phyloP scores from a whole-genome alignment of 176 grass and related monocot species.

The Phyllostachys edulis region DNA sequence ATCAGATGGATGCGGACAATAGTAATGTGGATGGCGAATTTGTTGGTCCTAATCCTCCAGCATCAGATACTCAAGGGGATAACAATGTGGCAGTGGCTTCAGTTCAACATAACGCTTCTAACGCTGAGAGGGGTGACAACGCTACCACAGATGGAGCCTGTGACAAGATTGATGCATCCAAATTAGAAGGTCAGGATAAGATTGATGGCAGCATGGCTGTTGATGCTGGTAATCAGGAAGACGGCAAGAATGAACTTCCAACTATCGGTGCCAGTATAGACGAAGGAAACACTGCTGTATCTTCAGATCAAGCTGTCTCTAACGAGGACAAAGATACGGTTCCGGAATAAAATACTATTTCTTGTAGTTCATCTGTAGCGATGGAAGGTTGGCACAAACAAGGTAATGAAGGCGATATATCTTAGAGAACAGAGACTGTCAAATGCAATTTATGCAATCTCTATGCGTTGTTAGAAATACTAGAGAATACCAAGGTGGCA shows the following conservation, averaged over 20 bases:
- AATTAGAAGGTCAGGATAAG: background rate
- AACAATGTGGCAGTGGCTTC: background rate
- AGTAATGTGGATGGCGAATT: slow-evolving; percentile 16
- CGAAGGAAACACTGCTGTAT: background rate
- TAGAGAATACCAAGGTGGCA: background rate
- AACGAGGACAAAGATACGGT: background rate
- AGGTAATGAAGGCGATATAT: background rate
- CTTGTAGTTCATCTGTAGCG: background rate
- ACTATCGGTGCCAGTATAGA: background rate
- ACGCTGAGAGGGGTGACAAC: background rate
- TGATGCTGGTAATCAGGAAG: slow-evolving; percentile 2
- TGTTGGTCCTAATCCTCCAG: slow-evolving; percentile 31
- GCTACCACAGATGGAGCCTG: background rate
- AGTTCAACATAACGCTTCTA: slow-evolving; percentile 1
- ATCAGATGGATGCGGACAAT: slow-evolving; percentile 32
- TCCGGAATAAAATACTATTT: slow-evolving; percentile 25
- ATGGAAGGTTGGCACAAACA: background rate
- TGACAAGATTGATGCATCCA: slow-evolving; percentile 3
- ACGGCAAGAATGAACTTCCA: background rate
- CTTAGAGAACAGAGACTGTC: background rate
- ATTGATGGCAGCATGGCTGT: background rate
- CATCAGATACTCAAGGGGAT: slow-evolving; percentile 15
- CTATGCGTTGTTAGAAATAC: background rate
- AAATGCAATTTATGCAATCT: background rate
- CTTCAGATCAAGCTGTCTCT: slow-evolving; percentile 1